Conservation (phyloP, 192 early-diverging fungal species). For the Gryganskiella cystojenkinii region DNA sequence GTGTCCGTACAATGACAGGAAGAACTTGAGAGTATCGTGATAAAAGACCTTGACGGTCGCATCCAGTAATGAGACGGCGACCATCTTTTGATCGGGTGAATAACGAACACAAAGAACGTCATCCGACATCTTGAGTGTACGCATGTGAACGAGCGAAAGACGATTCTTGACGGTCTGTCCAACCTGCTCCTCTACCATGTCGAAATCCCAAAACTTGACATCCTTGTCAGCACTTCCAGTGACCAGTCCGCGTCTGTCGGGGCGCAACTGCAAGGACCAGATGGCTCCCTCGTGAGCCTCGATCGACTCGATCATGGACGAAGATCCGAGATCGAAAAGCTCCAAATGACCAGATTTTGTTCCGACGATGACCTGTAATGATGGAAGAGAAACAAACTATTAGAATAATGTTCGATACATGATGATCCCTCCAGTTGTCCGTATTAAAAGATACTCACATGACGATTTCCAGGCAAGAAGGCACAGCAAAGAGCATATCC, state of each 20-base stretch:
- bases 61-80: constrained; percentile 94
- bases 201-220: constrained; percentile 99
- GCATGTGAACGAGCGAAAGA: constrained; percentile 84
- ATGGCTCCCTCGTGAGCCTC: constrained; percentile 92
- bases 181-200: constrained; percentile 67
- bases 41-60: constrained; percentile 98
- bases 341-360: constrained; percentile 93
- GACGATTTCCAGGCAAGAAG: constrained; percentile 92
- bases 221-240: constrained; percentile 95
- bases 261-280: constrained; percentile 87
- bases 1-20: constrained; percentile 97
- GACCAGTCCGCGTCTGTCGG: constrained; percentile 88
- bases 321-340: constrained; percentile 90
- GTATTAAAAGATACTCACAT: constrained; percentile 55
- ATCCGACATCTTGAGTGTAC: constrained; percentile 95
- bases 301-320: constrained; percentile 84
- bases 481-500: constrained; percentile 93
- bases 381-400: neutral
- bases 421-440: too few relatives aligned
- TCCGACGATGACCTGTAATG: constrained; percentile 80
- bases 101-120: constrained; percentile 89
- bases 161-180: constrained; percentile 57
- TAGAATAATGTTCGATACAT: too few relatives aligned
- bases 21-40: constrained; percentile 96
- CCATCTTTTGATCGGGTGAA: constrained; percentile 85